A percentile compares a stretch with the other conserved stretches of the same genome.
These are phyloP conservation scores for Grigorovia humatica DNA, from an alignment of 805 yeast species.

Conservation along the genomic window DNA sequence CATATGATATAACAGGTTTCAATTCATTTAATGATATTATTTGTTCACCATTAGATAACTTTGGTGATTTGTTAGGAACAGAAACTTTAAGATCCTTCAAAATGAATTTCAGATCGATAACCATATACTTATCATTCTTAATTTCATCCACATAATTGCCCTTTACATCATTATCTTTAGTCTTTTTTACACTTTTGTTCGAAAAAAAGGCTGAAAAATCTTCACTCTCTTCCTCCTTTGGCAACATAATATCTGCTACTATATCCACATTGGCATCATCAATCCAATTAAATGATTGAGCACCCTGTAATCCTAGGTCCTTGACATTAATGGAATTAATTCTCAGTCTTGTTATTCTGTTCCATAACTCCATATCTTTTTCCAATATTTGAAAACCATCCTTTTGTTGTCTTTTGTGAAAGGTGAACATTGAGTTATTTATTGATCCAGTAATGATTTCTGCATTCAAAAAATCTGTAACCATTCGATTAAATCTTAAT, in stretches of 20 bases:
- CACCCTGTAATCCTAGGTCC: slow-evolving; percentile 28
- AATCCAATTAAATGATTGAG: slow-evolving; percentile 56
- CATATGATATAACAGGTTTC: slow-evolving; percentile 49
- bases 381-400: slow-evolving; percentile 34
- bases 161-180: slow-evolving; percentile 3
- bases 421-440: slow-evolving; percentile 63
- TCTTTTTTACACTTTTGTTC: slow-evolving; percentile 7
- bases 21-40: slow-evolving; percentile 50
- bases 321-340: slow-evolving; percentile 31
- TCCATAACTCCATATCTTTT: slow-evolving; percentile 35
- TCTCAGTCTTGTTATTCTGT: slow-evolving; percentile 39
- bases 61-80: slow-evolving; percentile 41
- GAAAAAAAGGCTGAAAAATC: not conserved
- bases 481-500: slow-evolving; percentile 45
- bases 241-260: slow-evolving; percentile 63
- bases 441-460: slow-evolving; percentile 62
- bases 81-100: slow-evolving; percentile 53
- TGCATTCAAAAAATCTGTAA: slow-evolving; percentile 61
- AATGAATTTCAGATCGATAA: slow-evolving; percentile 55
- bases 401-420: slow-evolving; percentile 62
- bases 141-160: slow-evolving; percentile 6
- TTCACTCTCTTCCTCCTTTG: slow-evolving; percentile 34
- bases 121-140: slow-evolving; percentile 39
- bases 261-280: slow-evolving; percentile 61
- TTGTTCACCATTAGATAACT: slow-evolving; percentile 43